Conservation (phyloP, 208 protist genomes). For the Tritrichomonas foetus region DNA sequence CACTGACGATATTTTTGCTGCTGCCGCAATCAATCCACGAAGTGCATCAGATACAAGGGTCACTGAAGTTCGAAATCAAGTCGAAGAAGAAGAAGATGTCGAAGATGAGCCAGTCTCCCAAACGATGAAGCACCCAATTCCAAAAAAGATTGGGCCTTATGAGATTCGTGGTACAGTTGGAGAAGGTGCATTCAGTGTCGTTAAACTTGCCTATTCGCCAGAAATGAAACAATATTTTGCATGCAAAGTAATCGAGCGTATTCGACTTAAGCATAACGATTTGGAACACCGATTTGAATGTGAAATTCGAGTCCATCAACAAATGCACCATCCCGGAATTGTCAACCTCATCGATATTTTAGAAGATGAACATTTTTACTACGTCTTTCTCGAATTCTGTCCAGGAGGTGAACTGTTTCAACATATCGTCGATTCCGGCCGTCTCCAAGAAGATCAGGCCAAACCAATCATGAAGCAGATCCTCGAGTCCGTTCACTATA, state of each 20-base stretch:
- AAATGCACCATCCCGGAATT: neutral
- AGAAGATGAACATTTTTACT: neutral
- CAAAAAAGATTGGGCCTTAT: neutral
- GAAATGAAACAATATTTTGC: neutral
- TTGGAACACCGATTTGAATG: neutral
- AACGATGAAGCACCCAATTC: neutral
- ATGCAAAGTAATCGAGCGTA: neutral
- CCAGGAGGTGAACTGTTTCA: neutral
- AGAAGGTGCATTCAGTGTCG: neutral
- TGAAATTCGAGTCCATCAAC: neutral
- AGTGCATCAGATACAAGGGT: too few relatives aligned
- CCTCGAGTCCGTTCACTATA: neutral
- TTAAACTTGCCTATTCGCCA: neutral
- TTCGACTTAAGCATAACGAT: neutral
- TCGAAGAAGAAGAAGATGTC: too few relatives aligned
- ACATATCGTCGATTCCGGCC: neutral
- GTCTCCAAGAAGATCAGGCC: neutral
- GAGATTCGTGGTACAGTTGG: neutral
- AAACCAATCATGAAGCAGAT: constrained; percentile 15
- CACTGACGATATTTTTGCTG: too few relatives aligned
- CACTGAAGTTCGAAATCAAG: too few relatives aligned
- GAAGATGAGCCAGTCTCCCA: too few relatives aligned
- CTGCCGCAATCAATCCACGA: too few relatives aligned
- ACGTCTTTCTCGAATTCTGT: neutral
- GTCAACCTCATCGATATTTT: neutral